Evolutionary conservation across 371 early-diverging fungal genomes (phyloP), one percentile per base, ranked within the genome.

Genomic region (Rhizopus arrhizus): DNA sequence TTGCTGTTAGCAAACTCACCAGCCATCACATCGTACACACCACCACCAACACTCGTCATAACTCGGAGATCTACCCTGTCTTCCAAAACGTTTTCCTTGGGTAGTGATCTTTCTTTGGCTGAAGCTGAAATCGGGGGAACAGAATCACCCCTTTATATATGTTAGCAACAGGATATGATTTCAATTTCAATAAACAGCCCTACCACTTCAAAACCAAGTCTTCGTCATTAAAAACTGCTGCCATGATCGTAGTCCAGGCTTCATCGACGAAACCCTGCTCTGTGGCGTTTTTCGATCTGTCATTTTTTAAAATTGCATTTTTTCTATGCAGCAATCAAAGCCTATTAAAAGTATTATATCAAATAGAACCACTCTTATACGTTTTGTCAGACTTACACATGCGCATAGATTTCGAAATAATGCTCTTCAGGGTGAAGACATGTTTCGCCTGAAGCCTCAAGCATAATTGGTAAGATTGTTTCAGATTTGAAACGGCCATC

Each of bases 191-290:
- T 38, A 56, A 31, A 45, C 22, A 56, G 13, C 42, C 48, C 31
- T 45, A 56, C 56, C 56, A 46, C 42, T 56, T 56, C 10, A 56
- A 46, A 46, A 15, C 13, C 0, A 45, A n/a, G 45, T 46, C 15
- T 0, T 11, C 1, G 32, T 50, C 28, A 22, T 50, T 40, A 32
- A 58, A 58, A n/a, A 58, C 29, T 3, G 49, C 3, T 9, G 59
- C 5, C 12, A 59, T 32, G 16, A 59, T 52, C 8, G 59, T 53
- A n/a, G 53, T 52, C 52, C 59, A 59, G 32, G 45, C 53, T 52
- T 59, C 42, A n/a, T 41, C 31, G 11, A 59, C 45, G 49, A 33
- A 59, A 33, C 52, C 42, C 51, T 59, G 45, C 41, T 59, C 53
- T 5, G 59, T 42, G 38, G 33, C 15, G 1, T 22, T 28, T 12